Evolutionary conservation across 2,329 filamentous ascomycete species (phyloP), one percentile per base, ranked within the genome.

Genomic region (Beauveria varroae): DNA sequence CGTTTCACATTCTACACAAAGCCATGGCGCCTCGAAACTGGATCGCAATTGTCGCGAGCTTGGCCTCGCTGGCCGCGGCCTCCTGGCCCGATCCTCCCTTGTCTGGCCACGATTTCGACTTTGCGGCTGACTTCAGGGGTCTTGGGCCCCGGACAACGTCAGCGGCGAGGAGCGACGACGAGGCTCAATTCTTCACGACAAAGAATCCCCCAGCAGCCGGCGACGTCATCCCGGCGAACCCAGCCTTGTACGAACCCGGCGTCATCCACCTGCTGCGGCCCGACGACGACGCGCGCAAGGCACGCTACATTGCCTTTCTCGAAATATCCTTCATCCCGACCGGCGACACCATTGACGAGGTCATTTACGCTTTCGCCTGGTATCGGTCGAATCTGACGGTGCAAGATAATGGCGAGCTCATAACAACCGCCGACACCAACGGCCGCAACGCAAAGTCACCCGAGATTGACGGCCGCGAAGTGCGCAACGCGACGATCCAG

Each of bases 401-500:
- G 22, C 20, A 47, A 3, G 46, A 41, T 20, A 14, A 41, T 26
- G 56, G 56, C 56, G 22, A 20, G 44, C 56, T 58, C 22, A 24
- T 24, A 18, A n/a, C 14, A n/a, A 40, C 46, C 4, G 2, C 6
- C 34, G 56, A 58, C 18, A 20, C 56, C 16, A 18, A 22, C 1
- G 9, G 12, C 20, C n/a, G 8, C 30, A 3, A 10, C 9, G 56
- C 56, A 6, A 22, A 12, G 26, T n/a, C 44, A 22, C 56, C 44
- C 30, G 46, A 37, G 30, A 30, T 51, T 24, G 18, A 41, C 14
- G 28, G 44, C 46, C 14, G 56, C 56, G 56, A 58, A 46, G 46
- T 58, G 44, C 56, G 56, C 56, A 58, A 58, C 34, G 56, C 56
- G 7, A 58, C 56, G 22, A 9, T 58, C 46, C 56, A 58, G 56